Base-by-base conservation (phyloP, 805 yeast genomes). In the Zygosaccharomyces kombuchaensis region DNA sequence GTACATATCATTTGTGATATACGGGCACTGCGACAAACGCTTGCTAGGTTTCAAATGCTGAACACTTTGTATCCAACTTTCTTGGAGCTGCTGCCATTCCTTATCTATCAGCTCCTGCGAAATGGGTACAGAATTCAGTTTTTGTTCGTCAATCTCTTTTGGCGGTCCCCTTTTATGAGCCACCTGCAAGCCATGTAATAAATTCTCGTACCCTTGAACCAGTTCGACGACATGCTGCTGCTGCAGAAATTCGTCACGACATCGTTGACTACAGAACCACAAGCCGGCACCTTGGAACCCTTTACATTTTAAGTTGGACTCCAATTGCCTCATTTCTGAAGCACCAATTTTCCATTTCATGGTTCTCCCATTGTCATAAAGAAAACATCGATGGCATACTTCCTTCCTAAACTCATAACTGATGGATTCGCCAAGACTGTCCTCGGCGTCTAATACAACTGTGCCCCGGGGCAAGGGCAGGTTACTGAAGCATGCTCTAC, bases 341-440 rank as follows among this genome's bases (percentile, higher is more conserved):
- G 42, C 40, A 13, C 50, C 40, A 9, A 73, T 51, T 45, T 68
- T 75, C 42, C 62, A 55, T 51, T 76, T 80, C 65, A 78, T 64
- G 32, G 67, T 65, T 27, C 61, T 65, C 0, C 84, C 83, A 50
- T 69, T 58, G 26, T 67, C 69, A 51, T 79, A 82, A 2, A 51
- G 44, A 55, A 71, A 78, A 52, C 88, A 82, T 48, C 58, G 54
- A 6, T 74, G 68, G 57, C 88, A 82, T 1, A 78, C 84, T 54
- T 82, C 87, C 51, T 80, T 81, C 40, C 77, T 72, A 58, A 79
- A 81, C 3, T 78, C 80, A 47, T 72, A 68, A 13, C 70, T 60
- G 2, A 81, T 68, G 1, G 77, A 68, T 12, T 72, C 65, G 8
- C 82, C 74, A 32, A 78, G 59, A 0, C 82, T 80, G 2, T 59